Conservation (phyloP, 2,329 filamentous ascomycete species). For the Periconia sp. region DNA sequence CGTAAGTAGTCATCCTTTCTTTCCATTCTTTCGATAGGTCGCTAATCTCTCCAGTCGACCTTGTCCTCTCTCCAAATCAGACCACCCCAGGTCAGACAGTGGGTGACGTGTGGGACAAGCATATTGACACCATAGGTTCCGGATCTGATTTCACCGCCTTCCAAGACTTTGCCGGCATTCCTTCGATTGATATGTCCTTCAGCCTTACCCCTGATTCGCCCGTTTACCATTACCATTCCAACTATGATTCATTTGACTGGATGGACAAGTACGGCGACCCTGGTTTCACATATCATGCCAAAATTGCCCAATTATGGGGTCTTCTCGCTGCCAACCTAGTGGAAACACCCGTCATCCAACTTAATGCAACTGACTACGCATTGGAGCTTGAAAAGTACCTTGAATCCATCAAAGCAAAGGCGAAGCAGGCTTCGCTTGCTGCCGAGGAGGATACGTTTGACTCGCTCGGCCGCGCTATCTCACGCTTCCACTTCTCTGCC, state of each 20-base stretch:
- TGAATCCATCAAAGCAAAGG: constrained; percentile 46
- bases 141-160: constrained; percentile 61
- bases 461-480: constrained; percentile 57
- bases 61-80: constrained; percentile 67
- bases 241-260: constrained; percentile 86
- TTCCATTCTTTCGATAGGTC: not conserved
- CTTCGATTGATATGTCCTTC: constrained; percentile 57
- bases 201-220: constrained; percentile 46
- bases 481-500: constrained; percentile 56
- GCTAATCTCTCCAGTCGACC: constrained; percentile 29
- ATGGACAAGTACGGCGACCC: constrained; percentile 79
- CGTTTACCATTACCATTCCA: constrained; percentile 79
- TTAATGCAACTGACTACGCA: constrained; percentile 57
- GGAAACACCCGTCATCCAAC: constrained; percentile 54
- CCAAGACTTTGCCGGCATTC: constrained; percentile 59
- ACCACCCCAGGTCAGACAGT: constrained; percentile 73
- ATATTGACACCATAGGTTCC: constrained; percentile 62
- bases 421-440: constrained; percentile 18
- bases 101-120: constrained; percentile 64
- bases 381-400: constrained; percentile 51
- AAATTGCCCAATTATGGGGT: constrained; percentile 54
- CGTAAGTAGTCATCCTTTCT: constrained; percentile 36
- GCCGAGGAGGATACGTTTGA: constrained; percentile 49
- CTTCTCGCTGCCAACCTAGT: constrained; percentile 54
- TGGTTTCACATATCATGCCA: constrained; percentile 63